phyloP scores from a whole-genome alignment of 1,284 basidiomycete species.

The Stereum hirsutum region DNA sequence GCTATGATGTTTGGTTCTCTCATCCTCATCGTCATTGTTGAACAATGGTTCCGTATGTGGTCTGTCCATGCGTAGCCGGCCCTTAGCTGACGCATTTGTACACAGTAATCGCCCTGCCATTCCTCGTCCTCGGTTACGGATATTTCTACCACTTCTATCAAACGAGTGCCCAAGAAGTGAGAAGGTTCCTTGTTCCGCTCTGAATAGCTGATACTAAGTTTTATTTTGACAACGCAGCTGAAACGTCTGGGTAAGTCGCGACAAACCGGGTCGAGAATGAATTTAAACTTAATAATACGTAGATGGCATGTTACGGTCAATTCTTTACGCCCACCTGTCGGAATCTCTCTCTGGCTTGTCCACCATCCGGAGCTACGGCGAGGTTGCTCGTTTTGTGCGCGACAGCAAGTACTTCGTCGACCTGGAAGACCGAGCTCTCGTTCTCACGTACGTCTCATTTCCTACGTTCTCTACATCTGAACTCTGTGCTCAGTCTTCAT shows the following conservation, averaged over 20 bases:
- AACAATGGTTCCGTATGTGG: conserved; percentile 63
- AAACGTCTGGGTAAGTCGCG: conserved; percentile 40
- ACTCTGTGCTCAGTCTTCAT: neutral
- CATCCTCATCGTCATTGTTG: conserved; percentile 69
- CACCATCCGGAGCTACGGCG: conserved; percentile 83
- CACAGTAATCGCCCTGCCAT: conserved; percentile 51
- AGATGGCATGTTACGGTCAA: conserved; percentile 56
- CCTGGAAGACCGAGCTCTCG: conserved; percentile 73
- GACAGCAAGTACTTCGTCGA: conserved; percentile 79
- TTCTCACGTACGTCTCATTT: conserved; percentile 27
- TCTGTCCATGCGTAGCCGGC: neutral
- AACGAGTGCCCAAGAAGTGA: conserved; percentile 72
- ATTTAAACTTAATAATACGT: conserved; percentile 72
- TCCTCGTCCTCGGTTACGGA: conserved; percentile 47
- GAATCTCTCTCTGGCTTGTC: conserved; percentile 80
- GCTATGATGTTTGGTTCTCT: conserved; percentile 65
- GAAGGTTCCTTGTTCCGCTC: conserved; percentile 1
- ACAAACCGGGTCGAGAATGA: conserved; percentile 53
- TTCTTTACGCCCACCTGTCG: conserved; percentile 79
- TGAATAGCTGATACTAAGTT: no score
- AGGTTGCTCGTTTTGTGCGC: conserved; percentile 55
- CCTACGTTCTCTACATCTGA: neutral
- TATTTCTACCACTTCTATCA: conserved; percentile 80
- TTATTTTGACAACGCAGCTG: no score
- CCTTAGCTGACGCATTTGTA: neutral